Evolutionary conservation across 192 early-diverging fungal species (phyloP).

Genomic region (Radiomyces spectabilis): DNA sequence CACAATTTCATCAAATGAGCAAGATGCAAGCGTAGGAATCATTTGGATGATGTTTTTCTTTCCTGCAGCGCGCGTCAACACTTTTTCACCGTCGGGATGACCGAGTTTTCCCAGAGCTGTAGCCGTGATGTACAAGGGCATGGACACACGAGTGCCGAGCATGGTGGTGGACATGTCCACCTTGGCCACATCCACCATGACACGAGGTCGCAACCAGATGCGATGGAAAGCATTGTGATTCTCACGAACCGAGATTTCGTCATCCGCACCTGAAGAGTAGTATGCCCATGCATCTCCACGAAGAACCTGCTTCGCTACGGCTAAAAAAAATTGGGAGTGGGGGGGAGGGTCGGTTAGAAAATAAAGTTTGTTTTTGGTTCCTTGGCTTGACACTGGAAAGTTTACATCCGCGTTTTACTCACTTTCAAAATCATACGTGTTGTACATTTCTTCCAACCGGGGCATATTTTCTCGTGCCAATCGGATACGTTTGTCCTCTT

Average conservation of each 20-base stretch:
- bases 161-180: constrained; percentile 56
- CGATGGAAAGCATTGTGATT: constrained; percentile 70
- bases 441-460: constrained; percentile 47
- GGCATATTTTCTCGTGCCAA: constrained; percentile 38
- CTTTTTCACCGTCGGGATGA: constrained; percentile 65
- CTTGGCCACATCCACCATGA: constrained; percentile 63
- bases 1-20: constrained; percentile 59
- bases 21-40: constrained; percentile 72
- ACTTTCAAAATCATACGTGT: constrained; percentile 64
- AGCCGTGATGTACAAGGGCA: constrained; percentile 71
- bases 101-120: constrained; percentile 65
- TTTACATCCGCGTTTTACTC: neutral
- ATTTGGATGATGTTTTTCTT: constrained; percentile 59
- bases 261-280: constrained; percentile 72
- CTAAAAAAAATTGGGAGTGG: constrained; percentile 8
- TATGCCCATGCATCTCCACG: constrained; percentile 71
- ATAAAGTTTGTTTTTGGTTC: neutral
- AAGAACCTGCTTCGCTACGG: constrained; percentile 45
- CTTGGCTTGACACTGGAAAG: neutral
- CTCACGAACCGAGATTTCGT: constrained; percentile 74
- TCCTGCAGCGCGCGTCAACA: constrained; percentile 45
- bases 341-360: neutral
- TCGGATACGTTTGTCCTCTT: constrained; percentile 26
- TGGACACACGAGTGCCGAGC: constrained; percentile 43
- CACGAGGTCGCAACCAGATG: constrained; percentile 60